Percentiles rank a stretch among this genome's conserved stretches.
Conservation (phyloP, 352 stramenopile genomes). For the Thalassiosira livingstoniorum region DNA sequence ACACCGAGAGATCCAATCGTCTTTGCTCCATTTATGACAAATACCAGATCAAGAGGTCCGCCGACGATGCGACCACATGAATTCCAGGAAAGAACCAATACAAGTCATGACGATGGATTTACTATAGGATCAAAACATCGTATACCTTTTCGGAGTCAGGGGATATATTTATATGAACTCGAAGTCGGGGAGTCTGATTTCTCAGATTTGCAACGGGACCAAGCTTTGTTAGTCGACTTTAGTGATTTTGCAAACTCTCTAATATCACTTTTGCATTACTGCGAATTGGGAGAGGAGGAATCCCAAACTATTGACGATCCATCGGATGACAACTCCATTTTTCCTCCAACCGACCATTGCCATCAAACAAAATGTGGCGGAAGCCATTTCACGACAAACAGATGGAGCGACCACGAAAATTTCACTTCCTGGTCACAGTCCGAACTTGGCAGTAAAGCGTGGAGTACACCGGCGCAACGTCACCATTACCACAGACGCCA, state of each 20-base stretch:
- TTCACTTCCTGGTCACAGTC: not conserved
- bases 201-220: conserved; percentile 51
- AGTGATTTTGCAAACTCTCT: conserved; percentile 64
- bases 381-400: not conserved
- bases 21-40: conserved; percentile 57
- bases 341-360: not conserved
- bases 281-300: conserved; percentile 42
- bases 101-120: not conserved
- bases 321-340: not conserved
- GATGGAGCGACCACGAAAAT: conserved; percentile 27
- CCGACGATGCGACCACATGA: conserved; percentile 23
- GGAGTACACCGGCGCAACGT: conserved; percentile 31
- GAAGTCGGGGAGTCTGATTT: conserved; percentile 69
- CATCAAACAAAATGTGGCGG: too few species aligned
- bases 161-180: conserved; percentile 61
- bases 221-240: conserved; percentile 67
- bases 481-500: too few species aligned
- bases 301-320: not conserved
- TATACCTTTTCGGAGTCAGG: conserved; percentile 24
- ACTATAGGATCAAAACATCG: conserved; percentile 8
- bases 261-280: conserved; percentile 58
- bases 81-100: conserved; percentile 6
- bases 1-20: conserved; percentile 42
- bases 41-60: conserved; percentile 22
- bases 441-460: not conserved